These are phyloP conservation scores for Lentinula raphanica DNA, from an alignment of 768 basidiomycete genomes.

Conservation along the genomic window DNA sequence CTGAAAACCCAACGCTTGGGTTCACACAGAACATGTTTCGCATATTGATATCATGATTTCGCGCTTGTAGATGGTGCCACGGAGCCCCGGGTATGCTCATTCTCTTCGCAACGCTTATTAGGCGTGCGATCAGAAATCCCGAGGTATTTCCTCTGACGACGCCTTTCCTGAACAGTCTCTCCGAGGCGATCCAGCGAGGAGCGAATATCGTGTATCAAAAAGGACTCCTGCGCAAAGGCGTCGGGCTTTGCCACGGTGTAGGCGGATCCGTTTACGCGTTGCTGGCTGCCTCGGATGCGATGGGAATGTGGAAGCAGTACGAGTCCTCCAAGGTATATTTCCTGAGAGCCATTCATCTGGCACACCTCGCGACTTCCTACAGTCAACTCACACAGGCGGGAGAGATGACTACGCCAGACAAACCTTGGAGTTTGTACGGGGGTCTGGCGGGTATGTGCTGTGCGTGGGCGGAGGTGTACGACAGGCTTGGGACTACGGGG, in stretches of 20 bases:
- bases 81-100: slow-evolving; percentile 50
- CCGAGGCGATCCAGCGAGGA: slow-evolving; percentile 30
- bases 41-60: background rate
- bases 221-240: slow-evolving; percentile 50
- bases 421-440: slow-evolving; percentile 53
- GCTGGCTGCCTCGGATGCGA: slow-evolving; percentile 39
- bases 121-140: slow-evolving; percentile 19
- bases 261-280: slow-evolving; percentile 51
- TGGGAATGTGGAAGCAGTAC: slow-evolving; percentile 22
- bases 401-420: slow-evolving; percentile 43
- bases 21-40: background rate
- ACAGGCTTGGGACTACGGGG: slow-evolving; percentile 6
- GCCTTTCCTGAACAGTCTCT: slow-evolving; percentile 21
- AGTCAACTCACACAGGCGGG: slow-evolving; percentile 27
- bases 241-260: slow-evolving; percentile 58
- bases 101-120: slow-evolving; percentile 39
- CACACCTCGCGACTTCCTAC: slow-evolving; percentile 36
- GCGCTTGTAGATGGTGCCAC: slow-evolving; percentile 49
- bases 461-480: slow-evolving; percentile 45
- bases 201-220: slow-evolving; percentile 39
- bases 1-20: no score
- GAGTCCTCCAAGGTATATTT: slow-evolving; percentile 22
- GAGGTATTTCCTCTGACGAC: slow-evolving; percentile 17
- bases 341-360: slow-evolving; percentile 40
- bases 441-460: slow-evolving; percentile 56